These are phyloP conservation scores for Fusarium chuoi DNA, from an alignment of 2,329 filamentous ascomycete genomes.

Conservation along the genomic window DNA sequence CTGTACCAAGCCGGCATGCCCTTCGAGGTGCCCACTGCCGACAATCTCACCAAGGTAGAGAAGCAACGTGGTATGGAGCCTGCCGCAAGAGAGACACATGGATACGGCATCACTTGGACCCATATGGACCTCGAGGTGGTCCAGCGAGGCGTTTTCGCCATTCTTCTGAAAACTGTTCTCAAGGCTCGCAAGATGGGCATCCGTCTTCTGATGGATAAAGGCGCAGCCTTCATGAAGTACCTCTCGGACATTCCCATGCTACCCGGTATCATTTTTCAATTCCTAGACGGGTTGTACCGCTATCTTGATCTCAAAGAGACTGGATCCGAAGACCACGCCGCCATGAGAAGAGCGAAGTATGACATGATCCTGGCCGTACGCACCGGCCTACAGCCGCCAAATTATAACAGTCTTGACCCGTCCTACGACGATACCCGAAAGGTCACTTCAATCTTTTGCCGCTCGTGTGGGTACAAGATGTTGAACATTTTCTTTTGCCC, in stretches of 20 bases:
- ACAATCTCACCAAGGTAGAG: neutral
- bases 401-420: neutral
- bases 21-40: neutral
- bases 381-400: slow-evolving; percentile 38
- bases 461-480: slow-evolving; percentile 49
- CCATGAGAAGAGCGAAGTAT: slow-evolving; percentile 39
- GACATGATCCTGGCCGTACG: slow-evolving; percentile 49
- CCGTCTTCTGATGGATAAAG: slow-evolving; percentile 45
- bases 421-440: neutral
- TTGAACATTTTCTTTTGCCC: slow-evolving; percentile 46
- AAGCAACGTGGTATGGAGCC: neutral
- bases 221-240: slow-evolving; percentile 46
- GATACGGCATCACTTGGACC: slow-evolving; percentile 48
- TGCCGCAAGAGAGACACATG: neutral
- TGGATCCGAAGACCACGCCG: neutral
- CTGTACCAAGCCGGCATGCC: slow-evolving; percentile 46
- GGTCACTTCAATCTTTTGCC: slow-evolving; percentile 41
- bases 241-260: slow-evolving; percentile 45
- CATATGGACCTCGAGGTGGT: slow-evolving; percentile 36
- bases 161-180: slow-evolving; percentile 50
- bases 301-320: slow-evolving; percentile 36
- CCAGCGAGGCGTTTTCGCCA: slow-evolving; percentile 49
- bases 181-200: slow-evolving; percentile 48
- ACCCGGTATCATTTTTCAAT: slow-evolving; percentile 43
- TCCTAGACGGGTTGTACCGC: slow-evolving; percentile 50